phyloP scores from a whole-genome alignment of 148 eudicot genomes.

The Simmondsia chinensis region DNA sequence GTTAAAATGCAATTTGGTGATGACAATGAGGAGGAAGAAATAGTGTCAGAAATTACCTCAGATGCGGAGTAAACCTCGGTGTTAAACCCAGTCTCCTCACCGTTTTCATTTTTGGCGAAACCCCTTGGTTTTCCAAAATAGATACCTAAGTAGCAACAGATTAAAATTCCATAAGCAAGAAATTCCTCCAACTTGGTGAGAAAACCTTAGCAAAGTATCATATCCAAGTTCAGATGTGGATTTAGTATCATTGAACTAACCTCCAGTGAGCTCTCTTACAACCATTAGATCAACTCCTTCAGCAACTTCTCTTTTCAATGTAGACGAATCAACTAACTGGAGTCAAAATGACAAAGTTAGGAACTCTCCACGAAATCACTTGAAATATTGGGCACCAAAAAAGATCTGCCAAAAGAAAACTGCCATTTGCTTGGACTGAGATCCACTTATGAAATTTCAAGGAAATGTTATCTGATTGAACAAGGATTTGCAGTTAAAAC shows the following conservation, averaged over 20 bases:
- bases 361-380: neutral
- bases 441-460: no score
- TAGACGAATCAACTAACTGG: conserved; percentile 86
- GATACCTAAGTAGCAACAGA: conserved; percentile 41
- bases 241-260: conserved; percentile 21
- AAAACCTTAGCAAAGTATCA: neutral
- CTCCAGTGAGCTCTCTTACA: conserved; percentile 94
- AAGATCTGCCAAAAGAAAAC: no score
- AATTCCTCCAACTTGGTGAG: neutral
- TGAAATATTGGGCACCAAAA: neutral
- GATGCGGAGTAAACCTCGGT: conserved; percentile 78
- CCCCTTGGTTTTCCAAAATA: conserved; percentile 99
- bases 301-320: conserved; percentile 89
- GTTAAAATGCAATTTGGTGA: no score
- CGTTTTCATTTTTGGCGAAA: conserved; percentile 63
- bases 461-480: no score
- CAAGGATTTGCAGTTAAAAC: no score
- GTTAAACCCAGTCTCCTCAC: conserved; percentile 85
- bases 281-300: conserved; percentile 99
- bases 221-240: neutral
- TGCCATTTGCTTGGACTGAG: no score
- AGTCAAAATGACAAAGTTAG: neutral
- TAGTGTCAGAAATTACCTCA: conserved; percentile 49
- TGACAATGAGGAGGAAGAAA: neutral
- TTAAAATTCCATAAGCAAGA: conserved; percentile 1